A percentile compares a stretch with the other conserved stretches of the same genome.
phyloP scores from a whole-genome alignment of 1,139 yeast species.

The Nematodospora anomalae region DNA sequence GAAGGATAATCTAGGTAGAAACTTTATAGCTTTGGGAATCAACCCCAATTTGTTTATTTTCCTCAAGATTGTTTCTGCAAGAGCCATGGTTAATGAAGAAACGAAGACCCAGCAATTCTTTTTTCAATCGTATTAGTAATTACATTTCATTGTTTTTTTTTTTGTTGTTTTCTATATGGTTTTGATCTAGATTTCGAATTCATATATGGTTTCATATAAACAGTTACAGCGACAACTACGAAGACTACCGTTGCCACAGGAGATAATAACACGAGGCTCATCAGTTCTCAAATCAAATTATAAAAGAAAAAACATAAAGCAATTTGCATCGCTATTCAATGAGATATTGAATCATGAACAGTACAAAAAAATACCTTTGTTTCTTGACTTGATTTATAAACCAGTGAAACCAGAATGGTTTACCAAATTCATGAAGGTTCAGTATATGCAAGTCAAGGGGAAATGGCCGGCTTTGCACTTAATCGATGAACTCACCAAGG shows the following conservation, averaged over 20 bases:
- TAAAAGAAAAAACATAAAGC: not conserved
- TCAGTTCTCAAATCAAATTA: constrained; percentile 5
- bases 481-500: constrained; percentile 29
- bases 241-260: constrained; percentile 13
- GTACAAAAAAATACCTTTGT: constrained; percentile 21
- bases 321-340: constrained; percentile 18
- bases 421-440: constrained; percentile 20
- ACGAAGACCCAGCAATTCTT: not conserved
- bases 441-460: constrained; percentile 23
- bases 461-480: constrained; percentile 42
- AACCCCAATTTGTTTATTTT: constrained; percentile 57
- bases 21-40: constrained; percentile 53
- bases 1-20: constrained; percentile 64
- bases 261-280: constrained; percentile 9
- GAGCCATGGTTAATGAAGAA: constrained; percentile 48
- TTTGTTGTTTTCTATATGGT: not conserved
- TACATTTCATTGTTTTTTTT: not conserved
- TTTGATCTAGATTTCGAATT: not conserved
- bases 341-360: constrained; percentile 30
- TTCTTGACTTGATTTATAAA: constrained; percentile 34
- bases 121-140: not conserved
- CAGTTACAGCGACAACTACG: constrained; percentile 10
- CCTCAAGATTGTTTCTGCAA: constrained; percentile 55
- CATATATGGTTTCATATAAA: constrained; percentile 9
- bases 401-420: constrained; percentile 22